Percentiles rank a stretch among this genome's conserved stretches.
These are phyloP conservation scores for Pleoardoris graminearum DNA, from an alignment of 2,329 filamentous ascomycete species.

Conservation along the genomic window DNA sequence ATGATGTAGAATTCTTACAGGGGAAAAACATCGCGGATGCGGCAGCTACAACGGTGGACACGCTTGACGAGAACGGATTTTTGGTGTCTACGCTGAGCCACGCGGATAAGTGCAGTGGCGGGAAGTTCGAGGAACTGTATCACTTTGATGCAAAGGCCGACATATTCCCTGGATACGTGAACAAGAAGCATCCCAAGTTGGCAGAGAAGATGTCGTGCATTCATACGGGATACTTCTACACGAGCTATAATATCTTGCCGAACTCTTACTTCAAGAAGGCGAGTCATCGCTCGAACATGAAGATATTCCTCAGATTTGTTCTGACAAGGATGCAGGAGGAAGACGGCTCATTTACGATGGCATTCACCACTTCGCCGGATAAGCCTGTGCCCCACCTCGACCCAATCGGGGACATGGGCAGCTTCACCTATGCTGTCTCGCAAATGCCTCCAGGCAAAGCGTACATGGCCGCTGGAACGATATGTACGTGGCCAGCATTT, in stretches of 20 bases:
- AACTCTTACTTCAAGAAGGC: constrained; percentile 23
- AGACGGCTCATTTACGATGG: constrained; percentile 23
- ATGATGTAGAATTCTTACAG: constrained; percentile 31
- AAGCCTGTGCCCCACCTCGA: constrained; percentile 20
- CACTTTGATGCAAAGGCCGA: constrained; percentile 37
- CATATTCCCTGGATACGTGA: constrained; percentile 21
- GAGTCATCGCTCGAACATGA: background rate
- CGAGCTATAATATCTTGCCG: constrained; percentile 24
- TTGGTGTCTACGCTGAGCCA: constrained; percentile 21
- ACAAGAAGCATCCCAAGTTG: constrained; percentile 21
- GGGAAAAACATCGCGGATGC: constrained; percentile 36
- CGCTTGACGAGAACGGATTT: constrained; percentile 25
- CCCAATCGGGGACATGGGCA: constrained; percentile 20
- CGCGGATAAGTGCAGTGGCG: constrained; percentile 29
- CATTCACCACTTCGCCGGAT: constrained; percentile 16
- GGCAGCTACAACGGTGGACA: constrained; percentile 20
- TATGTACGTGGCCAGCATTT: constrained; percentile 25
- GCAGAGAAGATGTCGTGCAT: constrained; percentile 25
- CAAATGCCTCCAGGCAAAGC: constrained; percentile 24
- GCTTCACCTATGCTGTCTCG: constrained; percentile 23
- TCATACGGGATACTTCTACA: constrained; percentile 25
- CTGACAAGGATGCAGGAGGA: constrained; percentile 7
- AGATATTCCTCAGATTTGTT: background rate
- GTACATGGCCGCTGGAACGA: constrained; percentile 28
- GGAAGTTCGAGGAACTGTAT: constrained; percentile 23